Evolutionary conservation across 2,329 filamentous ascomycete species (phyloP), one percentile per base, ranked within the genome.

Genomic region (Sarocladium strictum): DNA sequence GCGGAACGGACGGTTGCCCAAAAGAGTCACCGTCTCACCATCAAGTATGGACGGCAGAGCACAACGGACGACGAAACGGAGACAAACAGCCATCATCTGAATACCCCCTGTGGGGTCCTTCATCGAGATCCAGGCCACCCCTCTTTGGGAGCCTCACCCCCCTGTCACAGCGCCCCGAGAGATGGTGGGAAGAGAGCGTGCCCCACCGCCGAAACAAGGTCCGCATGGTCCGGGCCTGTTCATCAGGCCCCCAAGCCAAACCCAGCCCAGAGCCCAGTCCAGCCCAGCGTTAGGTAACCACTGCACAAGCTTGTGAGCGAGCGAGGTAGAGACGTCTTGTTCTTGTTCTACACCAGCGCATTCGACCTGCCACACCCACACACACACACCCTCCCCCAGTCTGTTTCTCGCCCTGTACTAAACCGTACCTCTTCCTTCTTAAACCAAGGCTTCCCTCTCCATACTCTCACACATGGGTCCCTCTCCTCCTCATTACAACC

Each of bases 181-280:
- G 47, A 51, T 23, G 47, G 47, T 51, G 47, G 47, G 47, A 51
- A 51, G 47, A 51, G 47, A n/a, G 24, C 50, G 40, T 33, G 50
- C 50, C 50, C 50, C 50, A 53, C 50, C 50, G 24, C 24, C 50
- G 50, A 53, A 53, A 53, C 50, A 53, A 38, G 32, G 50, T 38
- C 50, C 47, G 47, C 47, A 51, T 51, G 47, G 47, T 51, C 47
- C 47, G 47, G 47, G 47, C 47, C 17, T 51, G 47, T 35, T 51
- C 29, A 29, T 51, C 47, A 51, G 47, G 47, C 47, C 47, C 47
- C 47, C 47, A 49, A 51, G 47, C 47, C 12, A 17, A 33, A 23
- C 47, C 7, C 40, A 23, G 11, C 9, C 19, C 19, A 45, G 7
- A 7, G 21, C 10, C 10, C 10, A 45, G 40, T 45, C 40, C 43